Percentiles rank a stretch among this genome's conserved stretches.
These are phyloP conservation scores for Pythium brachiatum DNA, from an alignment of 352 stramenopile species.

Conservation along the genomic window DNA sequence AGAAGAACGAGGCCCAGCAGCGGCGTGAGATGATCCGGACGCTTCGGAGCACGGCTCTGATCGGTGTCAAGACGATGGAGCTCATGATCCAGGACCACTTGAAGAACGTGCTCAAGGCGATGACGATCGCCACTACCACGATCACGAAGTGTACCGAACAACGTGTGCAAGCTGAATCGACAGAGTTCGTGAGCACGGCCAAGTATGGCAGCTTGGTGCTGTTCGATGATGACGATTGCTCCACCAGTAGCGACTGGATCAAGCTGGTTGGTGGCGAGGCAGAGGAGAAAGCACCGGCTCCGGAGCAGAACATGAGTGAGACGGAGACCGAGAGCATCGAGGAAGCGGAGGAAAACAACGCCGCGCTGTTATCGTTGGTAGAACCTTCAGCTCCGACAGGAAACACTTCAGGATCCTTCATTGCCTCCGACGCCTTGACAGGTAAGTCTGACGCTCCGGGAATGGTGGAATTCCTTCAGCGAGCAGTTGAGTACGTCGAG, in stretches of 20 bases:
- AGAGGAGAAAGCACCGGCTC: not conserved
- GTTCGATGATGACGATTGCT: conserved; percentile 8
- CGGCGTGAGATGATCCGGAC: conserved; percentile 32
- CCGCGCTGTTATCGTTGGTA: not conserved
- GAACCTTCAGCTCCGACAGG: not conserved
- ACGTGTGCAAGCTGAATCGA: not conserved
- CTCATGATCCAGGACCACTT: conserved; percentile 50
- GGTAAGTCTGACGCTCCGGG: not conserved
- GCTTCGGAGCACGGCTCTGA: conserved; percentile 34
- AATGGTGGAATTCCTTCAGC: not conserved
- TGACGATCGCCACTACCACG: conserved; percentile 2
- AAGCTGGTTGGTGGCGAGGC: conserved; percentile 9
- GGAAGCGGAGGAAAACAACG: not conserved
- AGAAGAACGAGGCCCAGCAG: conserved; percentile 34
- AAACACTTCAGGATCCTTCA: not conserved
- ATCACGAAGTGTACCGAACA: conserved; percentile 1
- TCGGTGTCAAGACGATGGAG: conserved; percentile 58
- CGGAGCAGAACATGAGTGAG: conserved; percentile 4
- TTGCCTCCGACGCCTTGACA: not conserved
- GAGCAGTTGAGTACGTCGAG: not conserved
- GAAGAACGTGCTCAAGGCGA: conserved; percentile 31
- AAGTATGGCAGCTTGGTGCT: not conserved
- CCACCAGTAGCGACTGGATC: not conserved
- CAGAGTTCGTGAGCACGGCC: not conserved
- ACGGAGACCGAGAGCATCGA: conserved; percentile 11